These are phyloP conservation scores for Aspergillus incahuasiensis DNA, from an alignment of 495 filamentous ascomycete genomes.

Conservation along the genomic window DNA sequence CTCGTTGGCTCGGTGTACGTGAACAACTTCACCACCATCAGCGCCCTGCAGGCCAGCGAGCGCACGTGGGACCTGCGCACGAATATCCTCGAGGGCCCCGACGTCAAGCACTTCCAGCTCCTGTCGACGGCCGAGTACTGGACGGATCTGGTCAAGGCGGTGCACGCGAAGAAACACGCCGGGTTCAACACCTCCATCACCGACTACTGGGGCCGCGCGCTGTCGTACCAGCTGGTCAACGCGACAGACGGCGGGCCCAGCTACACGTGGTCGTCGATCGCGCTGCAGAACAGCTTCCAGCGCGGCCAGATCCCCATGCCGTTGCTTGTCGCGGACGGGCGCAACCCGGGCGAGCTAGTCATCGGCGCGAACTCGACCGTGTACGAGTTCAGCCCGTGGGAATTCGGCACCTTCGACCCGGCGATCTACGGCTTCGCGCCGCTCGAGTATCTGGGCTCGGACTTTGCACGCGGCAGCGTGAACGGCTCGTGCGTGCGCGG, in stretches of 20 bases:
- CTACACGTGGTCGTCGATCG: constrained; percentile 88
- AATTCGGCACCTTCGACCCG: constrained; percentile 81
- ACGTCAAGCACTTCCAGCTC: constrained; percentile 46
- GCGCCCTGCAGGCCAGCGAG: constrained; percentile 35
- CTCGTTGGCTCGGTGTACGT: constrained; percentile 77
- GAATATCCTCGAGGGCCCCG: constrained; percentile 68
- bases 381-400: constrained; percentile 83
- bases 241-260: constrained; percentile 68
- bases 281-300: constrained; percentile 58
- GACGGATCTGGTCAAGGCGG: constrained; percentile 54
- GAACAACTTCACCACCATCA: constrained; percentile 84
- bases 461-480: constrained; percentile 56
- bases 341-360: constrained; percentile 59
- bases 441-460: constrained; percentile 69
- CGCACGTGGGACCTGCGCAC: constrained; percentile 72
- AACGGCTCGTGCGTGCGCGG: constrained; percentile 69
- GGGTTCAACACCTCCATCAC: constrained; percentile 76
- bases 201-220: constrained; percentile 81
- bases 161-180: constrained; percentile 61
- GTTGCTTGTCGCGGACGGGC: constrained; percentile 71
- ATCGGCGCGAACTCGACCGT: constrained; percentile 75
- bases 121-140: constrained; percentile 62
- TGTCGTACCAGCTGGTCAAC: constrained; percentile 82
- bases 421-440: constrained; percentile 76
- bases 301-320: constrained; percentile 77